Base-by-base conservation (phyloP, 352 stramenopile genomes). In the Phytophthora nicotianae region DNA sequence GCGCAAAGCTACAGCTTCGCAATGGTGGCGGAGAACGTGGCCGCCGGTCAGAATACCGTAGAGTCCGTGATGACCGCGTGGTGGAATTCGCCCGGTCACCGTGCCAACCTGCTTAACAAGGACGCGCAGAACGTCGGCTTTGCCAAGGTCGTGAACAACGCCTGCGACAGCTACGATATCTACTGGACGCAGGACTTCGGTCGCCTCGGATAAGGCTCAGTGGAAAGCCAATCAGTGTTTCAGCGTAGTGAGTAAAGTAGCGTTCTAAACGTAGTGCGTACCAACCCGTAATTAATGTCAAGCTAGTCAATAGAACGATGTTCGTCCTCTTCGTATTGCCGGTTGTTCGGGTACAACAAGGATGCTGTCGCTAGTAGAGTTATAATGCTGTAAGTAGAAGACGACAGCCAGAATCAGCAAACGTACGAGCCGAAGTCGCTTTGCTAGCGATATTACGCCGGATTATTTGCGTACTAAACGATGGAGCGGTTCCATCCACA, bases 21-120 rank as follows among this genome's bases (percentile, higher is more conserved):
- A 6, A 47, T 50, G 17, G 56, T 67, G 7, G 66, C 65, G 2
- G 79, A 88, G 40, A 88, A 88, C 48, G 75, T 88, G 2, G 79
- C 79, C 2, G 72, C 72, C 0, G 79, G 79, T 9, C 79, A 88
- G 51, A 66, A 29, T 11, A 62, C 46, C 0, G 72, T 88, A 5
- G 40, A 64, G 7, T 29, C 56, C 1, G 77, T 86, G 9, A 88
- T 86, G 73, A 79, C 47, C 10, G 58, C 66, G 33, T 87, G 75
- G 77, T 76, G 62, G 75, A 84, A 85, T 49, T 88, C 79, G 13
- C 35, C 63, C 0, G 72, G 74, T 5, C 79, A 88, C 61, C 62
- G 67, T 14, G 69, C 70, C 40, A 87, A 87, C 68, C 69, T 87
- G 38, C 60, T 87, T 14, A 58, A 38, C n/a, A 50, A 40, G 5